Percentiles rank a stretch among this genome's conserved stretches.
These are phyloP conservation scores for Coemansia sp. DNA, from an alignment of 192 early-diverging fungal species.

Conservation along the genomic window DNA sequence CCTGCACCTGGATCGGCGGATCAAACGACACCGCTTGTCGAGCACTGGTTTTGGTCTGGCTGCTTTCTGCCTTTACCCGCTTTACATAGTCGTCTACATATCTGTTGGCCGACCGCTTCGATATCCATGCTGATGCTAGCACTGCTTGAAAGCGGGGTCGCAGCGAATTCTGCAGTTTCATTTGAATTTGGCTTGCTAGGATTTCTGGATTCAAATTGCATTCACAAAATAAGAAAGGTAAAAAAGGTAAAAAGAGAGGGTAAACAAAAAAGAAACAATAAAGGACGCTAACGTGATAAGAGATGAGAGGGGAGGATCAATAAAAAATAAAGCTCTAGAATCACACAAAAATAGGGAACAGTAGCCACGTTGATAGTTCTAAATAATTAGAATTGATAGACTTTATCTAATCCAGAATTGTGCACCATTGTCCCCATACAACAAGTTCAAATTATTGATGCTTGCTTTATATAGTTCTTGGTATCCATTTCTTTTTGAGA, in stretches of 20 bases:
- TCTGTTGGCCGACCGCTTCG: conserved; percentile 44
- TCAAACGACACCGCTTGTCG: conserved; percentile 33
- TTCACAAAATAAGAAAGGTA: neutral
- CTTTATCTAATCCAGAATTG: no score
- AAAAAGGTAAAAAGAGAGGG: neutral
- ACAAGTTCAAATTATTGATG: no score
- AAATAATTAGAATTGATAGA: no score
- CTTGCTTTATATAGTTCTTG: no score
- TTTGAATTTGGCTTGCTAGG: neutral
- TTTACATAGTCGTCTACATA: conserved; percentile 49
- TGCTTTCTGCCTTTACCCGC: conserved; percentile 19
- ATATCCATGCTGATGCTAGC: conserved; percentile 55
- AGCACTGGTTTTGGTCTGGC: neutral
- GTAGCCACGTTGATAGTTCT: no score
- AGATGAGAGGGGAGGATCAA: neutral
- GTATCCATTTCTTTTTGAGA: no score
- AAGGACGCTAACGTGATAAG: neutral
- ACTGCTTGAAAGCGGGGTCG: conserved; percentile 47
- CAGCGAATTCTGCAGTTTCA: conserved; percentile 15
- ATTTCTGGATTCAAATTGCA: neutral
- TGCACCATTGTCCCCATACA: no score
- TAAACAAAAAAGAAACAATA: neutral
- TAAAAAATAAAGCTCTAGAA: neutral
- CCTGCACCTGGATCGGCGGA: conserved; percentile 52
- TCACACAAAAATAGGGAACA: no score